phyloP scores from a whole-genome alignment of 108 stramenopile genomes.

The Skeletonema potamos region DNA sequence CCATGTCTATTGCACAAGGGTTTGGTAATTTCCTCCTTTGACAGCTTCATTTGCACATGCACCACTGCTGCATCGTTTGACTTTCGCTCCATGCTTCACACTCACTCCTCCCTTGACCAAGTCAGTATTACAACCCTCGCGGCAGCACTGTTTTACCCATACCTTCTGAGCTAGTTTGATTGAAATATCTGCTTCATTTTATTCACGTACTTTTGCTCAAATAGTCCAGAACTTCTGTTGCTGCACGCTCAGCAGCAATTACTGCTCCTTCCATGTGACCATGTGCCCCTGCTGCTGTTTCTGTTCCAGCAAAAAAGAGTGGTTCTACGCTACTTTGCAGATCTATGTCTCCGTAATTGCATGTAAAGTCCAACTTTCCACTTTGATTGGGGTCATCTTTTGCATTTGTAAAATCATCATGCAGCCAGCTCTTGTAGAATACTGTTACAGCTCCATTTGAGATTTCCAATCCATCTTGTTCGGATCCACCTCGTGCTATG shows the following conservation, averaged over 20 bases:
- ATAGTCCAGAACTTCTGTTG: slow-evolving; percentile 10
- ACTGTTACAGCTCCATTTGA: slow-evolving; percentile 8
- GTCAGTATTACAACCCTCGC: too few species aligned
- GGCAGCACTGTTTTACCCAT: too few species aligned
- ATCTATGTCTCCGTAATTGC: slow-evolving; percentile 11
- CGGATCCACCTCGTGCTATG: neutral
- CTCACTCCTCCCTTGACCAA: too few species aligned
- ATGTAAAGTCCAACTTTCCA: neutral
- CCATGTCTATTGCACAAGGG: too few species aligned
- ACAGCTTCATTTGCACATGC: too few species aligned
- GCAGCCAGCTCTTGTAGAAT: slow-evolving; percentile 24
- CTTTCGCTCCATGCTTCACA: too few species aligned
- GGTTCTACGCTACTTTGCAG: slow-evolving; percentile 7
- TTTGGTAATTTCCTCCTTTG: too few species aligned
- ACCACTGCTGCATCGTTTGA: too few species aligned
- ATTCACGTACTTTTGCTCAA: neutral
- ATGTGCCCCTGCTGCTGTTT: slow-evolving; percentile 6
- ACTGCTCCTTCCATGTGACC: slow-evolving; percentile 22
- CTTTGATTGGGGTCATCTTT: neutral
- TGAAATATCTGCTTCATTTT: too few species aligned
- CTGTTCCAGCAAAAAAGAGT: slow-evolving; percentile 21
- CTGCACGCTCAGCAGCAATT: slow-evolving; percentile 12
- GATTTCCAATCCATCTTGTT: slow-evolving; percentile 4
- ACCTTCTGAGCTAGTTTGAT: too few species aligned
- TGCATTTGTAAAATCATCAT: slow-evolving; percentile 7